Percentiles rank a stretch among this genome's conserved stretches.
These are phyloP conservation scores for Tulasnella sp. DNA, from an alignment of 768 basidiomycete genomes.

Conservation along the genomic window DNA sequence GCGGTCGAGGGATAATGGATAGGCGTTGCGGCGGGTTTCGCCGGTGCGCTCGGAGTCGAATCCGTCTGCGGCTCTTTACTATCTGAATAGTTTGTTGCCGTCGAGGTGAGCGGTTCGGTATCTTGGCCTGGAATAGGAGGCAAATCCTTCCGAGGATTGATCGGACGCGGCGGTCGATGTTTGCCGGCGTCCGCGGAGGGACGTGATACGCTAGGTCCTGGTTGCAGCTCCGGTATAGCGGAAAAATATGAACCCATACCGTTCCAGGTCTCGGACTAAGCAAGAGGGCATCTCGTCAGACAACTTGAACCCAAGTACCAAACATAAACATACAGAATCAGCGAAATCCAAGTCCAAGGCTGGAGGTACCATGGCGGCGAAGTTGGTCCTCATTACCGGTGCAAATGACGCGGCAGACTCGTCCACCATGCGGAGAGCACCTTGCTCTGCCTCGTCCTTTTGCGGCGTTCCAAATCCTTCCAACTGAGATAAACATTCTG, in stretches of 20 bases:
- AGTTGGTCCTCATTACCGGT: background rate
- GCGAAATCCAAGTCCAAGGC: too few species aligned
- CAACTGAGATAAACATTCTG: background rate
- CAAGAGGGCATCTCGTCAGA: too few species aligned
- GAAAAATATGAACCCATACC: too few species aligned
- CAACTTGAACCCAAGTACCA: too few species aligned
- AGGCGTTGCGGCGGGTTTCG: background rate
- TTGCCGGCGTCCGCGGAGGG: background rate
- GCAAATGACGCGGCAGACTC: background rate
- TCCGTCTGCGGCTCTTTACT: background rate
- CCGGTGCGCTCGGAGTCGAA: too few species aligned
- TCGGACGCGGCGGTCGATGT: background rate
- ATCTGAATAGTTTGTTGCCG: background rate
- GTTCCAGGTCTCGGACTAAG: too few species aligned
- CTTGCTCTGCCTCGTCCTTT: background rate
- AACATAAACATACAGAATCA: too few species aligned
- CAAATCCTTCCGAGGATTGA: background rate
- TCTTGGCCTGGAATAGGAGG: background rate
- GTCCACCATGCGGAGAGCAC: background rate
- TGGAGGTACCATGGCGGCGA: background rate
- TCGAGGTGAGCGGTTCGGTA: background rate
- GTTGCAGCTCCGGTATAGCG: too few species aligned
- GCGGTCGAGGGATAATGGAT: background rate
- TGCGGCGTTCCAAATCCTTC: background rate
- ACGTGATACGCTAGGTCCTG: background rate